Evolutionary conservation across 148 eudicot genomes (phyloP).

Genomic region (Amaranthus palmeri): DNA sequence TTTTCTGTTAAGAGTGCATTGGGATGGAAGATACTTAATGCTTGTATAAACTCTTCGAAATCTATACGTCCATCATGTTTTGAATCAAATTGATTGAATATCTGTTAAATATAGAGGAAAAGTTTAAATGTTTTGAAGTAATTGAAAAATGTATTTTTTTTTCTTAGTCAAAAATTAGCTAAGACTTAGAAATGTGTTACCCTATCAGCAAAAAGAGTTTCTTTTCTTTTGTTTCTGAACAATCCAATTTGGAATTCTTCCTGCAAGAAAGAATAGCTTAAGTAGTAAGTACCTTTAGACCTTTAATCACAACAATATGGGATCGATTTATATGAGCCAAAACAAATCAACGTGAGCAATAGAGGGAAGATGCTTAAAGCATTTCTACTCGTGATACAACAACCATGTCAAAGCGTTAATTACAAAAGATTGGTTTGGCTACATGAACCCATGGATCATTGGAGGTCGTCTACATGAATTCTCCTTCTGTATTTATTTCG

Average conservation of each 20-base stretch:
- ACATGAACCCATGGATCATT: too few relatives aligned
- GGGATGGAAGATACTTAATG: slow-evolving; percentile 53
- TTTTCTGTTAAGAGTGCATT: slow-evolving; percentile 42
- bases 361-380: too few relatives aligned
- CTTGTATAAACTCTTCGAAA: slow-evolving; percentile 54
- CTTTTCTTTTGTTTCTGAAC: slow-evolving; percentile 32
- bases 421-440: too few relatives aligned
- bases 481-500: too few relatives aligned
- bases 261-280: slow-evolving; percentile 17
- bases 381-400: background rate
- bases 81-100: slow-evolving; percentile 49
- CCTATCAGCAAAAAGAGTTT: slow-evolving; percentile 43
- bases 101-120: slow-evolving; percentile 21
- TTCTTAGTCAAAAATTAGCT: background rate
- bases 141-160: too few relatives aligned
- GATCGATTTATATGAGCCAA: too few relatives aligned
- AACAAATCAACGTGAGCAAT: too few relatives aligned
- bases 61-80: slow-evolving; percentile 53
- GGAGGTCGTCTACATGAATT: too few relatives aligned
- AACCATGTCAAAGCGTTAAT: too few relatives aligned
- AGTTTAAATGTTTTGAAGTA: background rate
- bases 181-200: slow-evolving; percentile 18
- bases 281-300: too few relatives aligned
- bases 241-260: slow-evolving; percentile 55
- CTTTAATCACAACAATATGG: too few relatives aligned